Percentiles rank a stretch among this genome's conserved stretches.
phyloP scores from a whole-genome alignment of 1,139 yeast species.

The Eremothecium sinecaudum region DNA sequence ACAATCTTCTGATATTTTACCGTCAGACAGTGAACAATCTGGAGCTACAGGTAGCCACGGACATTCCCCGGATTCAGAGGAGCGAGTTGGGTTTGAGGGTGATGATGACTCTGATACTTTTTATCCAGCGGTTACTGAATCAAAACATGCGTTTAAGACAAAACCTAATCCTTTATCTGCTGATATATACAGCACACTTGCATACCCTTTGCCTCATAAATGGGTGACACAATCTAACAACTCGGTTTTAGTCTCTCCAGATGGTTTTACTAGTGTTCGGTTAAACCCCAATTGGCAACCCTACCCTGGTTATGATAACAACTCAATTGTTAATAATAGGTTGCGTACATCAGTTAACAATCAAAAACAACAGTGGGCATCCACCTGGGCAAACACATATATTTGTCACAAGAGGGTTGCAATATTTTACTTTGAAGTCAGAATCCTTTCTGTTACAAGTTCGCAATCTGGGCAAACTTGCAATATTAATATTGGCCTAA shows the following conservation, averaged over 20 bases:
- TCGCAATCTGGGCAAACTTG: conserved; percentile 34
- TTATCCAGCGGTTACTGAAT: conserved; percentile 12
- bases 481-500: conserved; percentile 38
- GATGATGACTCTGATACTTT: conserved; percentile 10
- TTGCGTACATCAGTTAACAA: conserved; percentile 16
- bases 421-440: conserved; percentile 49
- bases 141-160: conserved; percentile 10
- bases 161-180: conserved; percentile 16
- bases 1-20: conserved; percentile 4
- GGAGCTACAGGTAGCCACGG: background rate
- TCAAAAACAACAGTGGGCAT: conserved; percentile 29
- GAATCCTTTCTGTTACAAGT: conserved; percentile 31
- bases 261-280: conserved; percentile 23
- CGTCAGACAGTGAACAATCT: conserved; percentile 4
- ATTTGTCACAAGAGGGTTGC: conserved; percentile 39
- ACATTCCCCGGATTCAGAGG: conserved; percentile 2
- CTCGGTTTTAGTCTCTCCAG: conserved; percentile 27
- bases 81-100: background rate
- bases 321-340: conserved; percentile 18
- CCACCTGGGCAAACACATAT: conserved; percentile 37
- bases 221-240: conserved; percentile 32
- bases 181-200: conserved; percentile 20
- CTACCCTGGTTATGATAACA: conserved; percentile 28
- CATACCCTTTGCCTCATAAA: conserved; percentile 32
- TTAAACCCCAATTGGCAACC: conserved; percentile 31